Percentiles rank a stretch among this genome's conserved stretches.
Evolutionary conservation across 768 basidiomycete genomes (phyloP).

Genomic region (Podaxis rugospora): DNA sequence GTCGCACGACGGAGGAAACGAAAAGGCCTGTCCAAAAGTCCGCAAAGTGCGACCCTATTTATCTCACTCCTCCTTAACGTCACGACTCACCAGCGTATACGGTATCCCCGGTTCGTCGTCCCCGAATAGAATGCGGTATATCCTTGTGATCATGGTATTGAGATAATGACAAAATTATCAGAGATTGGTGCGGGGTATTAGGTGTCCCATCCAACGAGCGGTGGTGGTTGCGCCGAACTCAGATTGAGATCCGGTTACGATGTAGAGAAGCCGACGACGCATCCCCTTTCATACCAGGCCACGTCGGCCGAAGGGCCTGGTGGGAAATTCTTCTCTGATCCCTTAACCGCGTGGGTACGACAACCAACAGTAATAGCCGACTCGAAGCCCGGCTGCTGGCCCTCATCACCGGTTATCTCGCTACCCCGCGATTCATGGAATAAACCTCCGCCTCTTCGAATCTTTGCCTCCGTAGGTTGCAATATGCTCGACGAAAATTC

Average conservation of each 20-base stretch:
- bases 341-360: not conserved
- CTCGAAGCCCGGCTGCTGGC: not conserved
- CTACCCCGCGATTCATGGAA: not conserved
- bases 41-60: conserved; percentile 2
- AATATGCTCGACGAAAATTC: not conserved
- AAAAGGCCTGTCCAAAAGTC: not conserved
- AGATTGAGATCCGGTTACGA: conserved; percentile 7
- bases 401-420: not conserved
- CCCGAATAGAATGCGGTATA: conserved; percentile 18
- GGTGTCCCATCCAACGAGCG: not conserved
- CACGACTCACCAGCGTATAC: conserved; percentile 25
- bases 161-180: not conserved
- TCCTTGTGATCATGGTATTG: conserved; percentile 18
- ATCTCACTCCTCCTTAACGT: conserved; percentile 13
- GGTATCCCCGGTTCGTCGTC: conserved; percentile 13
- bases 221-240: not conserved
- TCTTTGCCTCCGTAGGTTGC: not conserved
- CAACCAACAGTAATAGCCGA: not conserved
- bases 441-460: not conserved
- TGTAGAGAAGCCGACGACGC: not conserved
- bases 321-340: conserved; percentile 2
- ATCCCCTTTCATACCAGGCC: not conserved
- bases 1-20: not conserved
- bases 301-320: conserved; percentile 8
- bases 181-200: conserved; percentile 10